Evolutionary conservation across 768 basidiomycete genomes (phyloP), one percentile per base, ranked within the genome.

Genomic region (Psilocybe subaeruginosa): DNA sequence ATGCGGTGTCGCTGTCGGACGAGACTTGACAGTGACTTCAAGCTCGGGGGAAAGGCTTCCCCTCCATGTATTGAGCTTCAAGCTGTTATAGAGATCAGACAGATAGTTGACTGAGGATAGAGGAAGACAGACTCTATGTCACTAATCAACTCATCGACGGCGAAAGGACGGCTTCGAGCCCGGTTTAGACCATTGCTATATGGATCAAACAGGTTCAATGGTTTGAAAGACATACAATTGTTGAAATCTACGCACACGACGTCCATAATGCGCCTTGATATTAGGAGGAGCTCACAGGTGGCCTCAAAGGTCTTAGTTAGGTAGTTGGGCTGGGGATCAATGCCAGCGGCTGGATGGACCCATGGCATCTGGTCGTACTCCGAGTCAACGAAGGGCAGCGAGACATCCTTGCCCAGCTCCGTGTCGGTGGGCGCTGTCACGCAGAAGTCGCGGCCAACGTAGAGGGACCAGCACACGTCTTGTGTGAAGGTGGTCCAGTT

Each of bases 401-500:
- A 76, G 53, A 84, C 75, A 14, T 69, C 70, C 45, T 76, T 72
- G 27, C 66, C 73, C 27, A 69, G 62, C 30, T 76, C 75, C 23
- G 74, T 69, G 9, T 66, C 62, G 3, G 62, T 59, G 2, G 78
- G 79, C 6, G 73, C 68, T 1, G 80, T 69, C 23, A 85, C 76
- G 56, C 78, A 80, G 68, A 82, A 84, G 55, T 87, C 85, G 17
- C 87, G 79, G 7, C 87, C 87, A n/a, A 87, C 85, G 54, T 87
- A 87, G 0, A 88, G 74, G 0, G 84, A 85, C 87, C 87, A 88
- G 54, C 84, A 86, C 4, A 85, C 82, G 57, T 88, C 86, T 80
- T 85, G 84, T 43, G 79, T 75, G 69, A 84, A 86, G 3, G 80
- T 84, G 7, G 81, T 80, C 85, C 85, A 87, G 66, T 83, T 79